Base-by-base conservation (phyloP, 768 basidiomycete genomes). In the Paxillus involutus region DNA sequence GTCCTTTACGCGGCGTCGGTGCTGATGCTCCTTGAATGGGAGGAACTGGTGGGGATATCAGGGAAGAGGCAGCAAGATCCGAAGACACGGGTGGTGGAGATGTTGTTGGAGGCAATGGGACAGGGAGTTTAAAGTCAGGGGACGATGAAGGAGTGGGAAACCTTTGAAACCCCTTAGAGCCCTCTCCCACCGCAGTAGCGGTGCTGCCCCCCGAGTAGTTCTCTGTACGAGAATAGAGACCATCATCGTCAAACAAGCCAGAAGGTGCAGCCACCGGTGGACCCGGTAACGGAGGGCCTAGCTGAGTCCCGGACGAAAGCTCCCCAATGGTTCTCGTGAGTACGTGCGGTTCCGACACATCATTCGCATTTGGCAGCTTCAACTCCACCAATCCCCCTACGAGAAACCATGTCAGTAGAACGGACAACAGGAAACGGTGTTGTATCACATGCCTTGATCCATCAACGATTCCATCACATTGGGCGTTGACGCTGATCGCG, bases 391-490 rank as follows among this genome's bases (percentile, higher is more conserved):
- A 73, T 3, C 83, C 83, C 24, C 81, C 84, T 85, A 30, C 40
- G 36, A 42, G 30, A 42, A 44, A 36, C 10, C 3, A 3, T 5
- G 21, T 63, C 42, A 59, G 40, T 24, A 11, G 16, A 47, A 26
- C 4, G 16, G 17, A 42, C 29, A 16, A 39, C 19, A 21, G 35
- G 24, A 56, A 43, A 1, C 26, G 41, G 21, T 4, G 4, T 30
- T 33, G n/a, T 7, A 24, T 44, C 6, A 50, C 64, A 21, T 56
- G 79, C 80, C 82, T 63, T 84, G 78, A 54, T 89, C 84, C 85
- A 88, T 87, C 11, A 87, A 74, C 47, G 79, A 78, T 51, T 86
- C 82, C 72, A 88, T 74, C 0, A 80, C 84, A 44, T 82, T 74
- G 10, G 56, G 53, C 21, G 29, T 42, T 4, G 56, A 52, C 12